phyloP scores from a whole-genome alignment of 441 rosid species.

The Populus hybrid region DNA sequence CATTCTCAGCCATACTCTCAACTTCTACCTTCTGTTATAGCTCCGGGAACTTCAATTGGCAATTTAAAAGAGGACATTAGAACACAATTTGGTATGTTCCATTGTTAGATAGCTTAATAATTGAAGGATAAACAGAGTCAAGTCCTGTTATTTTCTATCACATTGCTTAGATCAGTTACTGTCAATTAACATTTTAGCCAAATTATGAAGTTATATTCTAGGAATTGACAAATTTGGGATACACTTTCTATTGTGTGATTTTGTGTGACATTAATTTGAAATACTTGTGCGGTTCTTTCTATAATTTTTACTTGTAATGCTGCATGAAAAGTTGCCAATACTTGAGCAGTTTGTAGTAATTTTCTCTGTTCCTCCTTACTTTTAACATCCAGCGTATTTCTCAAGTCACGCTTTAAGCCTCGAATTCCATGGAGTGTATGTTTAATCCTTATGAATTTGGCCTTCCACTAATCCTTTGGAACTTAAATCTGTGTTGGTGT shows the following conservation, averaged over 20 bases:
- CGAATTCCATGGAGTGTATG: not conserved
- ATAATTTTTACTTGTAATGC: no score
- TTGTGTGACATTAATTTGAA: no score
- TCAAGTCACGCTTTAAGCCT: not conserved
- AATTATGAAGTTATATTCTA: not conserved
- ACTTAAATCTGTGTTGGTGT: not conserved
- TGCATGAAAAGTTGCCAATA: no score
- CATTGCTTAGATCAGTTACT: not conserved
- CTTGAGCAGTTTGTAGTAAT: no score
- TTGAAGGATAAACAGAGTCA: not conserved
- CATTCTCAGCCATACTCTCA: constrained; percentile 72
- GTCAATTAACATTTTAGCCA: not conserved
- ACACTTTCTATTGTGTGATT: no score
- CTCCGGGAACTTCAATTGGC: constrained; percentile 78
- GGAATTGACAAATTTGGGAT: not conserved
- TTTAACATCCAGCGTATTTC: no score
- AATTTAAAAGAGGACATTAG: constrained; percentile 51
- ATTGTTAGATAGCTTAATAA: not conserved
- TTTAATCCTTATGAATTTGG: not conserved
- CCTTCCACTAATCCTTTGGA: not conserved
- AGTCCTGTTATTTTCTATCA: not conserved
- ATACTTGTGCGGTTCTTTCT: no score
- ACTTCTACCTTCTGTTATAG: constrained; percentile 62
- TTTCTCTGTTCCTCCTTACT: no score
- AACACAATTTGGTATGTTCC: constrained; percentile 47